Base-by-base conservation (phyloP, 371 early-diverging fungal genomes). In the Circinella minor region DNA sequence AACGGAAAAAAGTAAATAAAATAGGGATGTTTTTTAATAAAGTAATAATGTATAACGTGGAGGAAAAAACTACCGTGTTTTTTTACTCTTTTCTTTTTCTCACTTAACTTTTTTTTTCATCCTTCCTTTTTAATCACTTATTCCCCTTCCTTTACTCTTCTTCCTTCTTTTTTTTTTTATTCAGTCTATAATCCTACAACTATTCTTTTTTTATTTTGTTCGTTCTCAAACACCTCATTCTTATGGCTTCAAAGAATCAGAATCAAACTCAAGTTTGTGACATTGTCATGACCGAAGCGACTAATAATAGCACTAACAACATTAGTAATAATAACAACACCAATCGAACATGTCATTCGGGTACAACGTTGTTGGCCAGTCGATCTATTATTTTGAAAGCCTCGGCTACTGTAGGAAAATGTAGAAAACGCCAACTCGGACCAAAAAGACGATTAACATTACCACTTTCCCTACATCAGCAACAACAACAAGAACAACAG, bases 41-140 rank as follows among this genome's bases (percentile, higher is more conserved):
- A 27, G 27, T 27, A 27, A 27, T 27, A 9, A 47, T 15, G 15
- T 15, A 47, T 15, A 15, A 47, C 47, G 15, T 15, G 15, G 47
- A 55, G 55, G 55, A 55, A n/a, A 55, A n/a, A 55, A n/a, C 17
- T 55, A 14, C 27, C 27, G 18, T 57, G 4, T 57, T 57, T 57
- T 27, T 27, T 63, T 80, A 3, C 27, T 17, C 20, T 62, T 27
- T 62, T 10, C 18, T 46, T 62, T 46, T 46, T 62, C 46, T 62
- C n/a, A 62, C 62, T 46, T 64, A 9, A 14, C 27, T 20, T 49
- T 49, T 36, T 17, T 36, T 4, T n/a, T 27, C 27, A 27, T 27
- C 27, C 27, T 27, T 27, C 27, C 27, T 27, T 27, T 27, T 27
- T 27, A 27, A 27, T 27, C 27, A 27, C 17, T 36, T 15, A 10